Base-by-base conservation (phyloP, 257 asterid species). In the Solanum chiquidenum region DNA sequence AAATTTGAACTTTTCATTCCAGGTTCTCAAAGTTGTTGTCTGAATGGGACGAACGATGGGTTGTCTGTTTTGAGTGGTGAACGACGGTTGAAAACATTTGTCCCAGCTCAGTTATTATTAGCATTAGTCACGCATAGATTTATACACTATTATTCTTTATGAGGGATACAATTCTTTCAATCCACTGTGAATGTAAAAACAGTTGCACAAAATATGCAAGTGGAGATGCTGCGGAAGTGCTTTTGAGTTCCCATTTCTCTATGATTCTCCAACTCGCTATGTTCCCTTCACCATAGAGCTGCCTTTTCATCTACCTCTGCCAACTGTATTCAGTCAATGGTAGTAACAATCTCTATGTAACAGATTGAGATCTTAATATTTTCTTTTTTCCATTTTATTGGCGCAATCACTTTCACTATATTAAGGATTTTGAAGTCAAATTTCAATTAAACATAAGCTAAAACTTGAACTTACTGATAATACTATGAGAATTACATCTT, bases 31-130 rank as follows among this genome's bases (percentile, higher is more conserved):
- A 87, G 74, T 31, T 86, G 88, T 88, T 86, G 80, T 87, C 86
- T 62, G 25, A 89, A 87, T 86, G 91, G 79, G 79, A 86, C 52
- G 89, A 89, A 84, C 52, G 89, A 89, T 87, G 85, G 72, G 88
- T 75, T 89, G 93, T 90, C 96, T 79, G 42, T 83, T 84, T 77
- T 83, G 93, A 88, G 95, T 93, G 96, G 91, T 89, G 93, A 25
- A 86, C 87, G 91, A 91, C n/a, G n/a, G n/a, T n/a, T n/a, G 90
- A 90, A 90, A 87, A 66, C 82, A 69, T 64, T 86, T 89, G 66
- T 88, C 79, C 73, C 89, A 88, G 88, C 88, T 90, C 11, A 66
- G 16, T 74, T 90, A 76, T 74, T 90, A 74, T 79, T 89, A 76
- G 94, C 90, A 76, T 88, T 83, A 89, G 94, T 88, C 89, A 84